phyloP scores from a whole-genome alignment of 345 rosid genomes.

The Lenwebbia sp. region DNA sequence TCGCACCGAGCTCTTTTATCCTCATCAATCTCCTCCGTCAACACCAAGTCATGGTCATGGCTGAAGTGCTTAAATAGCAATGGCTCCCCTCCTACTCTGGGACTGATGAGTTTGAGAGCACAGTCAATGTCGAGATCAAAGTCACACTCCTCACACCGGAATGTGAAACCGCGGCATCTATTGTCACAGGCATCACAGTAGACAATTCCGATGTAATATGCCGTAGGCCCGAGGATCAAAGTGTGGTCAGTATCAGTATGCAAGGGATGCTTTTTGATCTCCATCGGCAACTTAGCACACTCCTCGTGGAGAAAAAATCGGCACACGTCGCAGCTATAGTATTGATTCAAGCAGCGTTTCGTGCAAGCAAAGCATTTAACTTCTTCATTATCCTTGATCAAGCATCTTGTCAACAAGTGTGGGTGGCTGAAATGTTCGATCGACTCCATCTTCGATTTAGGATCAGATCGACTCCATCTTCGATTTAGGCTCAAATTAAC shows the following conservation, averaged over 20 bases:
- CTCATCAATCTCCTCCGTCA: not conserved
- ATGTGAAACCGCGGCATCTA: not conserved
- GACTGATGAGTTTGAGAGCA: not conserved
- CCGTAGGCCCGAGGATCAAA: not conserved
- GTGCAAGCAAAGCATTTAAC: not conserved
- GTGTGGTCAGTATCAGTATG: not conserved
- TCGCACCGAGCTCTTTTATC: not conserved
- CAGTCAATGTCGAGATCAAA: not conserved
- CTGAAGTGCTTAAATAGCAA: not conserved
- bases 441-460: not conserved
- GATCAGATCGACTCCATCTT: not conserved
- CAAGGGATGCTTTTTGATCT: not conserved
- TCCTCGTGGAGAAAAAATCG: not conserved
- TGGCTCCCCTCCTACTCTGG: not conserved
- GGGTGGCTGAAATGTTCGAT: not conserved
- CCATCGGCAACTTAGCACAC: not conserved
- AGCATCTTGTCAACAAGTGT: not conserved
- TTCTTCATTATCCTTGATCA: not conserved
- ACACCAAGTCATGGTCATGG: not conserved
- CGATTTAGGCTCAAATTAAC: not conserved
- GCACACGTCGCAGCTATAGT: not conserved
- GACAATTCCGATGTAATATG: not conserved
- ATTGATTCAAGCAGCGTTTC: not conserved
- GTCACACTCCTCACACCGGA: not conserved
- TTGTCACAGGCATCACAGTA: not conserved